Conservation (phyloP, 140 eudicot genomes). For the Oenanthe javanica region DNA sequence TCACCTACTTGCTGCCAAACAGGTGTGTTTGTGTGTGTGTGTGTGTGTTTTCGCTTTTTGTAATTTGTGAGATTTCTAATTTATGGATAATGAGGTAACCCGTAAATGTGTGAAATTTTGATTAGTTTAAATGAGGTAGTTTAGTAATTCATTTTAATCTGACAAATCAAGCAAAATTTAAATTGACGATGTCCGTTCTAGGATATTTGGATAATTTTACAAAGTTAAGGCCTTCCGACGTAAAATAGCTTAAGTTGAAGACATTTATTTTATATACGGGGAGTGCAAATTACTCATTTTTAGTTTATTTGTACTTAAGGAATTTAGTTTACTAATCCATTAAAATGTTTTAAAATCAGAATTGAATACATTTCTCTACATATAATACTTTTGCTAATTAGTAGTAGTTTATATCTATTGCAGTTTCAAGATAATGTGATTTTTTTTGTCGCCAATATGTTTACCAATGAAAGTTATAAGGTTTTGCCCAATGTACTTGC, state of each 20-base stretch:
- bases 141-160: not conserved
- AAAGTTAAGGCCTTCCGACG: no score
- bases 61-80: no score
- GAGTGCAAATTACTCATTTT: not conserved
- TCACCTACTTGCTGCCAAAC: constrained; percentile 78
- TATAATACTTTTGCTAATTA: not conserved
- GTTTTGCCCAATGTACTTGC: constrained; percentile 1
- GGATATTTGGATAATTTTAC: not conserved
- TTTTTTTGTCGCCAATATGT: not conserved
- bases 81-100: not conserved
- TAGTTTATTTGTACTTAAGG: not conserved
- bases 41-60: not conserved
- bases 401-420: not conserved
- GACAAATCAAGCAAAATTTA: not conserved
- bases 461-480: not conserved
- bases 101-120: no score
- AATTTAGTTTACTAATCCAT: not conserved
- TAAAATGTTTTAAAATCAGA: no score
- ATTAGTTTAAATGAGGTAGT: no score
- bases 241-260: not conserved
- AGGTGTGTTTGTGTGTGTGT: no score
- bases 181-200: no score
- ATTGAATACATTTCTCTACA: not conserved
- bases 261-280: not conserved
- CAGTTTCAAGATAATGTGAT: not conserved